A percentile compares a stretch with the other conserved stretches of the same genome.
Evolutionary conservation across 2,329 filamentous ascomycete species (phyloP).

Genomic region (Penicillium sp.): DNA sequence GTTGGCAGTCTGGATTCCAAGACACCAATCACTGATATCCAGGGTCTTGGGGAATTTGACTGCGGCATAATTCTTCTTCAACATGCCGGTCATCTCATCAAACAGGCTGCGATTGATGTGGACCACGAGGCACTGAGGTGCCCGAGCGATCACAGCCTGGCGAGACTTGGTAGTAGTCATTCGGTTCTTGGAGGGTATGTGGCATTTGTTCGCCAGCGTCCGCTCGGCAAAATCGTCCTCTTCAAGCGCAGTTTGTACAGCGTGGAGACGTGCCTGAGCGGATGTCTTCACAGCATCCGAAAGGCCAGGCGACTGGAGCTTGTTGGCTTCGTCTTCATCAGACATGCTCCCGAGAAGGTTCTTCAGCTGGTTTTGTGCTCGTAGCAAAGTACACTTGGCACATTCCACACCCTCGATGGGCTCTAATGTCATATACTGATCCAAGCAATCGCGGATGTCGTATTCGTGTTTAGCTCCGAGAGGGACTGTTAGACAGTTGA

Average conservation of each 20-base stretch:
- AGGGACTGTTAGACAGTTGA: conserved; percentile 89
- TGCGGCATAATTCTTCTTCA: conserved; percentile 80
- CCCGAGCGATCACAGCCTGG: conserved; percentile 80
- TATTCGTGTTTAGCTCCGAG: conserved; percentile 69
- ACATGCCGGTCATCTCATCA: conserved; percentile 75
- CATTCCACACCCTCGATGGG: conserved; percentile 89
- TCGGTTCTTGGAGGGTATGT: conserved; percentile 67
- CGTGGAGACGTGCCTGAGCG: conserved; percentile 60
- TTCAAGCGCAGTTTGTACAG: conserved; percentile 72
- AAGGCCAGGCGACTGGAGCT: conserved; percentile 31
- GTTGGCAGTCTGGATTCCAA: conserved; percentile 59
- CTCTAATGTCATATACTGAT: conserved; percentile 83
- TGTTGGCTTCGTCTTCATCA: conserved; percentile 39
- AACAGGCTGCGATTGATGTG: conserved; percentile 94
- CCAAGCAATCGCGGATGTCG: conserved; percentile 75
- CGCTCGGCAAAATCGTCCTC: conserved; percentile 78
- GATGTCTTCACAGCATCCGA: conserved; percentile 46
- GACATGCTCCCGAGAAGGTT: conserved; percentile 48
- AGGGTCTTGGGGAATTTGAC: conserved; percentile 76
- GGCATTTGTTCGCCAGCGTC: conserved; percentile 66
- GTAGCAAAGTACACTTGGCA: conserved; percentile 80
- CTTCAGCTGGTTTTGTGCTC: conserved; percentile 58
- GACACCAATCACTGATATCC: conserved; percentile 81
- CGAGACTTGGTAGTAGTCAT: conserved; percentile 83
- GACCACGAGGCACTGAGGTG: conserved; percentile 78